A percentile compares a stretch with the other conserved stretches of the same genome.
phyloP scores from a whole-genome alignment of 2,329 filamentous ascomycete genomes.

The Trichoderma sp. region DNA sequence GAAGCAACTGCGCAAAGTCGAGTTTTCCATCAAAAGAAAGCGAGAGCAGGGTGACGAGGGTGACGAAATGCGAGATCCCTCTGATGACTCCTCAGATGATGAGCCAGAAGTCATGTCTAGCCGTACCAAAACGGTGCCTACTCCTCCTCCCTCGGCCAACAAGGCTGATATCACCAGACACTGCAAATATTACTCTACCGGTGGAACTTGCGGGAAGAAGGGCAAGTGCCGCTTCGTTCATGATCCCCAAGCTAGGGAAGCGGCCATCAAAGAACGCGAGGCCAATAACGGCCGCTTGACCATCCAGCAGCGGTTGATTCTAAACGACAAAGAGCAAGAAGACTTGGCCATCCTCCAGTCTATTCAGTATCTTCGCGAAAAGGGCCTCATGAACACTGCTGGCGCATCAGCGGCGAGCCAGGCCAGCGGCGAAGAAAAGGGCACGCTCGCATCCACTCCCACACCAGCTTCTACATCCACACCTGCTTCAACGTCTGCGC shows the following conservation, averaged over 20 bases:
- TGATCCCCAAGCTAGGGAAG: conserved; percentile 61
- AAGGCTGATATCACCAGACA: conserved; percentile 62
- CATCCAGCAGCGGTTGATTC: conserved; percentile 61
- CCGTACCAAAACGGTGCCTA: conserved; percentile 36
- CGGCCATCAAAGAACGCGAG: conserved; percentile 62
- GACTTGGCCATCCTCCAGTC: conserved; percentile 64
- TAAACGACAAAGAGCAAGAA: conserved; percentile 68
- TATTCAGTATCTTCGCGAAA: conserved; percentile 63
- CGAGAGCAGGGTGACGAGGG: conserved; percentile 66
- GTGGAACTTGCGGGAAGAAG: conserved; percentile 68
- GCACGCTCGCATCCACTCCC: conserved; percentile 9
- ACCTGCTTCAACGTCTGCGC: background rate
- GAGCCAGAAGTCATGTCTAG: conserved; percentile 59
- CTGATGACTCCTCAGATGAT: conserved; percentile 54
- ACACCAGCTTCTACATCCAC: background rate
- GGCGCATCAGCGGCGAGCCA: conserved; percentile 22
- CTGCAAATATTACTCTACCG: conserved; percentile 70
- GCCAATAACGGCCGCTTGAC: conserved; percentile 65
- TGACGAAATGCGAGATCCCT: conserved; percentile 60
- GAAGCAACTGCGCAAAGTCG: conserved; percentile 66
- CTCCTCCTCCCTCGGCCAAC: conserved; percentile 45
- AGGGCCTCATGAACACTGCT: conserved; percentile 47
- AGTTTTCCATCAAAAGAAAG: conserved; percentile 67
- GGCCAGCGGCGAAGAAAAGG: conserved; percentile 22
- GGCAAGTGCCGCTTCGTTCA: conserved; percentile 73